These are phyloP conservation scores for Trichosporon sp. DNA, from an alignment of 1,284 basidiomycete species.

Conservation along the genomic window DNA sequence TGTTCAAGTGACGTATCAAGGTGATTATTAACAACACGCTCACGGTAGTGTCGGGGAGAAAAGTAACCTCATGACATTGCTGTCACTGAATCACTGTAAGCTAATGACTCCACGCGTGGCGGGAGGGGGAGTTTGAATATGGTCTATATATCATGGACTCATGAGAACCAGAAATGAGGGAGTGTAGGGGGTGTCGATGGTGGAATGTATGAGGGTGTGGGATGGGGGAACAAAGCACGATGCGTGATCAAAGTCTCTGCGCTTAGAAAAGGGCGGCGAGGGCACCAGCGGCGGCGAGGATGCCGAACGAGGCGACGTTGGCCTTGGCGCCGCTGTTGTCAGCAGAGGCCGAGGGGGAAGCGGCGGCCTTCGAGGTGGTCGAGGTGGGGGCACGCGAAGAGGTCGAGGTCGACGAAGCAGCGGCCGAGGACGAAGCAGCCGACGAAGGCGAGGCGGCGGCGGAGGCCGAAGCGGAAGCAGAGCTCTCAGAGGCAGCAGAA, in stretches of 20 bases:
- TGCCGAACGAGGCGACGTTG: conserved; percentile 26
- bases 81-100: neutral
- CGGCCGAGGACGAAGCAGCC: conserved; percentile 9
- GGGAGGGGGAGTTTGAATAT: neutral
- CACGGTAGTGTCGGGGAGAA: neutral
- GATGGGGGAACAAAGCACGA: neutral
- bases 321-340: conserved; percentile 18
- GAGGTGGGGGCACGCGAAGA: conserved; percentile 11
- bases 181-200: neutral
- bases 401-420: conserved; percentile 9
- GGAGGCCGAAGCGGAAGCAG: neutral
- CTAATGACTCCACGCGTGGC: neutral
- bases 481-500: neutral
- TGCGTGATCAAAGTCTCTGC: neutral
- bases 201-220: neutral
- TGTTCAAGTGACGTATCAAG: neutral
- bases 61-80: conserved; percentile 1
- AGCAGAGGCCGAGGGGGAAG: conserved; percentile 10
- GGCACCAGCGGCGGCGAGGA: conserved; percentile 34
- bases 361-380: conserved; percentile 10
- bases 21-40: conserved; percentile 2
- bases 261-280: conserved; percentile 37
- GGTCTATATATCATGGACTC: neutral
- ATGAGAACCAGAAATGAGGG: conserved; percentile 6
- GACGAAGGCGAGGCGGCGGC: conserved; percentile 5